These are phyloP conservation scores for Ganoderma lucidum DNA, from an alignment of 1,284 basidiomycete genomes.

Conservation along the genomic window DNA sequence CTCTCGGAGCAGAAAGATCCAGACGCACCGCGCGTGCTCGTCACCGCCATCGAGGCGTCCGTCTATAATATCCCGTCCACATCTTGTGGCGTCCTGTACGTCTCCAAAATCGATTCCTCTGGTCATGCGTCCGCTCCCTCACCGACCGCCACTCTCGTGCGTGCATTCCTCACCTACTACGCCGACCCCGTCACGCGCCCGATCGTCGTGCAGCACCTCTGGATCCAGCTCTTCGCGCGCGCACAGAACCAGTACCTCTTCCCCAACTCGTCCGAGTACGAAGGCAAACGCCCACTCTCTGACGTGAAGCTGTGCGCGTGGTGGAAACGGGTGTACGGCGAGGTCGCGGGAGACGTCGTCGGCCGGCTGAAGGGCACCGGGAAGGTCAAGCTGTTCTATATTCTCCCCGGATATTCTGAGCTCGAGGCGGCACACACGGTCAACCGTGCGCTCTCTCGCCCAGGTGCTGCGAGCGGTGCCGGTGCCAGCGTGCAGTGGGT, in stretches of 20 bases:
- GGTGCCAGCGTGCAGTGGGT: conserved; percentile 53
- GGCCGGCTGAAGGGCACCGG: conserved; percentile 32
- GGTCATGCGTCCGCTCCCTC: conserved; percentile 73
- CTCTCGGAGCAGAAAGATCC: conserved; percentile 65
- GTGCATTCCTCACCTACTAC: conserved; percentile 75
- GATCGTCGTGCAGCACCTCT: conserved; percentile 60
- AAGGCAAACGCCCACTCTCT: conserved; percentile 78
- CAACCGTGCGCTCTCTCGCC: conserved; percentile 38
- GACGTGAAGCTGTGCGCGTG: conserved; percentile 89
- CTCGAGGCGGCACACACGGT: conserved; percentile 75
- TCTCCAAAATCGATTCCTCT: conserved; percentile 95
- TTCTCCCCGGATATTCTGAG: conserved; percentile 78
- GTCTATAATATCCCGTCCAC: conserved; percentile 82
- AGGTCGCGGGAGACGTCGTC: conserved; percentile 55
- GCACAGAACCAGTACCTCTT: conserved; percentile 95
- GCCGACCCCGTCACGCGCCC: conserved; percentile 72
- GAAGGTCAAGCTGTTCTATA: conserved; percentile 61
- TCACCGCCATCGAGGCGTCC: conserved; percentile 84
- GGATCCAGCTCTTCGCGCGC: conserved; percentile 92
- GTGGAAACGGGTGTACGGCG: conserved; percentile 85
- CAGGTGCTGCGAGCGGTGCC: conserved; percentile 19
- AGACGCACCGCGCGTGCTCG: conserved; percentile 63
- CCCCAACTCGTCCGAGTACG: conserved; percentile 84
- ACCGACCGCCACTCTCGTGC: conserved; percentile 75
- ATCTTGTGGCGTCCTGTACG: conserved; percentile 81